Evolutionary conservation across 2,329 filamentous ascomycete species (phyloP).

Genomic region (Boeremia exigua): DNA sequence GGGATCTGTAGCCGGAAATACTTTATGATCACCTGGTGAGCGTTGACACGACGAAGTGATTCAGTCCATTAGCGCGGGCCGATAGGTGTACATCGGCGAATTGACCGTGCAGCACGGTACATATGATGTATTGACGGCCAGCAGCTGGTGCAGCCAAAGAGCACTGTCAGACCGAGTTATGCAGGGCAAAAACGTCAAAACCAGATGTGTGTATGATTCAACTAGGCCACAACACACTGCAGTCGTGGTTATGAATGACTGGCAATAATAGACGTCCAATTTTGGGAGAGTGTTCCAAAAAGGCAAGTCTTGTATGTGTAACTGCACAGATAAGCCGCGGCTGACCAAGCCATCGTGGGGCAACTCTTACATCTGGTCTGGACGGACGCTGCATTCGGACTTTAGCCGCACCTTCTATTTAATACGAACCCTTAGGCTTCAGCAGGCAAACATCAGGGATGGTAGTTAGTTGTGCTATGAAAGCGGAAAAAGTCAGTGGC

Average conservation of each 20-base stretch:
- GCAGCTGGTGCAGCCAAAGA: neutral
- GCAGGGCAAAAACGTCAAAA: no score
- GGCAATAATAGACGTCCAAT: neutral
- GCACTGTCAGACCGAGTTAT: neutral
- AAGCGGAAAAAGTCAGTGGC: no score
- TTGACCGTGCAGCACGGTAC: slow-evolving; percentile 7
- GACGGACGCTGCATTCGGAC: neutral
- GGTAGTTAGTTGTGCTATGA: no score
- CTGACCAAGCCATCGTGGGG: slow-evolving; percentile 8
- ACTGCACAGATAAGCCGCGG: slow-evolving; percentile 10
- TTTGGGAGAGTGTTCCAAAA: neutral
- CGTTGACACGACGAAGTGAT: slow-evolving; percentile 15
- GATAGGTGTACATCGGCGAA: slow-evolving; percentile 20
- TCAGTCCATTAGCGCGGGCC: slow-evolving; percentile 12
- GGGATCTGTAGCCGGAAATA: slow-evolving; percentile 12
- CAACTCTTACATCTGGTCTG: neutral
- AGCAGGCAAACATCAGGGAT: no score
- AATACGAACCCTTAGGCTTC: no score
- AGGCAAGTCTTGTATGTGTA: slow-evolving; percentile 1
- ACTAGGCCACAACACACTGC: neutral
- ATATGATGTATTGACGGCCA: neutral
- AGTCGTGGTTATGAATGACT: neutral
- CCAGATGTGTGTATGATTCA: no score
- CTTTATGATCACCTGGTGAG: slow-evolving; percentile 6
- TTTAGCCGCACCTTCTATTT: neutral